Evolutionary conservation across 75 land plant species (phyloP).

Genomic region (Sequoia sempervirens): DNA sequence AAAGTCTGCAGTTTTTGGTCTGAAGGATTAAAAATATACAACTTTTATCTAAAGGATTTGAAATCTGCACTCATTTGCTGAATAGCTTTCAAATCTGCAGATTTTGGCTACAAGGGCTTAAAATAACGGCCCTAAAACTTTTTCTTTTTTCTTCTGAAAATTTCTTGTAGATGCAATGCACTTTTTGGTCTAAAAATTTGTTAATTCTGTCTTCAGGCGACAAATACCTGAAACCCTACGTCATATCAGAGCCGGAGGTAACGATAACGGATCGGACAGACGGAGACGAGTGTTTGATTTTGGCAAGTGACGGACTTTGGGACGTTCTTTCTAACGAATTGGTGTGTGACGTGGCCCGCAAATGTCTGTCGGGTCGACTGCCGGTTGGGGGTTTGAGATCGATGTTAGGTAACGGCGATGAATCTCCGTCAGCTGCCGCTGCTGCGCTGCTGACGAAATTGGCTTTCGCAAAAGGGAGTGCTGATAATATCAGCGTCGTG

Average conservation of each 20-base stretch:
- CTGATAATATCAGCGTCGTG: slow-evolving; percentile 59
- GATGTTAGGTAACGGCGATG: neutral
- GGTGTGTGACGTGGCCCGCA: slow-evolving; percentile 50
- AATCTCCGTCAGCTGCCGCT: slow-evolving; percentile 15
- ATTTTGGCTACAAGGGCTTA: too few relatives aligned
- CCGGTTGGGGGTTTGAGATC: neutral
- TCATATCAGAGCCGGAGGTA: slow-evolving; percentile 60
- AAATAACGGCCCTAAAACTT: too few relatives aligned
- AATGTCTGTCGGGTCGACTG: slow-evolving; percentile 25
- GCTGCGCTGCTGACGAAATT: slow-evolving; percentile 49
- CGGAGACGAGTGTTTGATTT: slow-evolving; percentile 51
- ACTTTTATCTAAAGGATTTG: too few relatives aligned
- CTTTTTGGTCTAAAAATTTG: neutral
- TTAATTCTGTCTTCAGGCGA: slow-evolving; percentile 38
- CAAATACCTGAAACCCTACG: slow-evolving; percentile 52
- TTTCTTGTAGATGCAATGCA: too few relatives aligned
- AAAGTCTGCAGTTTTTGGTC: too few relatives aligned
- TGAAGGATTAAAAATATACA: too few relatives aligned
- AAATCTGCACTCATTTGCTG: too few relatives aligned
- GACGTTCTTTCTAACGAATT: slow-evolving; percentile 61
- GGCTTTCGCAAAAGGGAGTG: slow-evolving; percentile 43
- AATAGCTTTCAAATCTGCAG: too few relatives aligned
- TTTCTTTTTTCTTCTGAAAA: too few relatives aligned
- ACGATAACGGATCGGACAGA: slow-evolving; percentile 26
- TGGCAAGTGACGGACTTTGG: slow-evolving; percentile 76